Base-by-base conservation (phyloP, 2,329 filamentous ascomycete genomes). In the Colletotrichum godetiae region DNA sequence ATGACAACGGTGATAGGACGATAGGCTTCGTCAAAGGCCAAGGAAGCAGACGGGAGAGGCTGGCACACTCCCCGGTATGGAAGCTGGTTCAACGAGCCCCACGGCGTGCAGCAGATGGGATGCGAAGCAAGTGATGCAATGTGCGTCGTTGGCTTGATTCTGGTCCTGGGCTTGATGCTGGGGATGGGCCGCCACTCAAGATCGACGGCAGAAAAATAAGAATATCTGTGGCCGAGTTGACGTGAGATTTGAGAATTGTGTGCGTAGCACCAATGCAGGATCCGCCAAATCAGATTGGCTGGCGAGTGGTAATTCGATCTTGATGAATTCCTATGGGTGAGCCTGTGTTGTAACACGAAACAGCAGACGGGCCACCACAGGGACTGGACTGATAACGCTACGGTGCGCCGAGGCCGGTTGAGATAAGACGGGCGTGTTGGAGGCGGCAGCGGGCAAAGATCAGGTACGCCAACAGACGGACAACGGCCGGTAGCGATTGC, bases 81-180 rank as follows among this genome's bases (percentile, higher is more conserved):
- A 53, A 64, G 46, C 70, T 70, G 60, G 66, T 56, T 56, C 67
- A 60, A 49, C 6, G 29, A 55, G 68, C 57, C 72, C 72, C 72
- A 72, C 72, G 68, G 42, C 62, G 57, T 33, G 68, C 72, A 53
- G 57, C 52, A 66, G 61, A 71, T 33, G 42, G 56, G 55, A 67
- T 57, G 68, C 42, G 42, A 49, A 49, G 42, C 68, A 66, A 64
- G 72, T 74, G 68, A 74, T 72, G 72, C 55, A 74, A 74, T 74
- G 62, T 72, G n/a, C 57, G 68, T 74, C 62, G 46, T 49, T 46
- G 13, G 66, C 46, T 19, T 67, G 57, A 49, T 62, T 42, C 58
- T 60, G 62, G 71, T 42, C 13, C 37, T 42, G 37, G 37, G 15
- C 37, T 13, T 27, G 27, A 27, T 27, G 27, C 27, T 42, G 15